phyloP scores from a whole-genome alignment of 2,329 filamentous ascomycete species.

The Periconia macrospinosa region DNA sequence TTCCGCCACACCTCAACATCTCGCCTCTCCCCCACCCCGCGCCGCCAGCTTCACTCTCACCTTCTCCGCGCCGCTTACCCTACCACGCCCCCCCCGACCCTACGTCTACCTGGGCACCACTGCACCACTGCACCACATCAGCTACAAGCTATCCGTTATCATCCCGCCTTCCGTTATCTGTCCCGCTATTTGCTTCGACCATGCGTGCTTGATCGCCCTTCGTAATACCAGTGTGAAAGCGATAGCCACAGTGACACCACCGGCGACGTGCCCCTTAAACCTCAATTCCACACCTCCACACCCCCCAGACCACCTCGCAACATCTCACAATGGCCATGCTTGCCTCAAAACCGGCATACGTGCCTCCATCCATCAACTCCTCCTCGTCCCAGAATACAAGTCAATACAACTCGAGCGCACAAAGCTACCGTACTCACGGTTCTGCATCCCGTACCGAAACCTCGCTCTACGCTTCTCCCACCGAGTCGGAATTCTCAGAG shows the following conservation, averaged over 20 bases:
- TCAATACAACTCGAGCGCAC: constrained; percentile 38
- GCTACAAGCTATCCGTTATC: not conserved
- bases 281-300: not conserved
- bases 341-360: constrained; percentile 72
- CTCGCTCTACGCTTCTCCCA: constrained; percentile 73
- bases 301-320: not conserved
- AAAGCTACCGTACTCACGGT: constrained; percentile 40
- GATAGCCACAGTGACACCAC: constrained; percentile 2
- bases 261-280: not conserved
- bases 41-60: not conserved
- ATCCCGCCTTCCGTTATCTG: not conserved
- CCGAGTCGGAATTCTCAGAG: constrained; percentile 91
- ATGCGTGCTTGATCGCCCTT: constrained; percentile 14
- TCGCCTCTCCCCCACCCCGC: not conserved
- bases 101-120: too few relatives aligned
- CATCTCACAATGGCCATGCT: constrained; percentile 69
- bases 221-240: constrained; percentile 5
- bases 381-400: constrained; percentile 32
- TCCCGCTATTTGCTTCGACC: constrained; percentile 2
- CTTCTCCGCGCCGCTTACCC: constrained; percentile 3
- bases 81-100: not conserved
- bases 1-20: not conserved
- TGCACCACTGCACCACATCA: constrained; percentile 9
- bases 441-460: constrained; percentile 48
- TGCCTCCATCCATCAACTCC: constrained; percentile 54